These are phyloP conservation scores for Gleditsia sinensis DNA, from an alignment of 306 rosid genomes.

Conservation along the genomic window DNA sequence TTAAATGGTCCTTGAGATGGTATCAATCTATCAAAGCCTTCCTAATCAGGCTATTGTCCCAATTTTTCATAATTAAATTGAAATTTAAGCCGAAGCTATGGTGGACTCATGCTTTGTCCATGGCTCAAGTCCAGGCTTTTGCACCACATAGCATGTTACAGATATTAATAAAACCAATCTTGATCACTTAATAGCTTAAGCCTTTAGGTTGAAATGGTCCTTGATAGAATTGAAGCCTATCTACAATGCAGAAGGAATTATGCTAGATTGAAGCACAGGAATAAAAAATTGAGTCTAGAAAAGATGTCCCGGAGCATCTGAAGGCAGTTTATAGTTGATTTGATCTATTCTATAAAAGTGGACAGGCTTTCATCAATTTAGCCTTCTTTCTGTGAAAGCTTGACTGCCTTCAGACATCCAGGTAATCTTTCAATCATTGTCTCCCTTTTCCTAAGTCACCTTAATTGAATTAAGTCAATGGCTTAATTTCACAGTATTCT, in stretches of 20 bases:
- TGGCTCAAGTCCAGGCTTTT: too few relatives aligned
- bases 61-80: background rate
- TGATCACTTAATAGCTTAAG: too few relatives aligned
- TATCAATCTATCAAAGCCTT: background rate
- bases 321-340: background rate
- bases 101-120: too few relatives aligned
- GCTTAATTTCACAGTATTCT: background rate
- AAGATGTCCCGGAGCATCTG: background rate
- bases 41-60: background rate
- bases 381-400: background rate
- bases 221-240: too few relatives aligned
- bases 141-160: too few relatives aligned
- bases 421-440: background rate
- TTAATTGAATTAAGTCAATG: background rate
- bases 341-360: background rate
- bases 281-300: background rate
- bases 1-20: background rate
- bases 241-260: conserved; percentile 1
- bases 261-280: background rate
- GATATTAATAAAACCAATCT: too few relatives aligned
- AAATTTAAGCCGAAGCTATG: background rate
- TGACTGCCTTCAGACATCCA: background rate
- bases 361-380: background rate
- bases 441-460: background rate
- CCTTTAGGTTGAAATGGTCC: too few relatives aligned